These are phyloP conservation scores for Phanerodontia chrysosporium DNA, from an alignment of 768 basidiomycete species.

Conservation along the genomic window DNA sequence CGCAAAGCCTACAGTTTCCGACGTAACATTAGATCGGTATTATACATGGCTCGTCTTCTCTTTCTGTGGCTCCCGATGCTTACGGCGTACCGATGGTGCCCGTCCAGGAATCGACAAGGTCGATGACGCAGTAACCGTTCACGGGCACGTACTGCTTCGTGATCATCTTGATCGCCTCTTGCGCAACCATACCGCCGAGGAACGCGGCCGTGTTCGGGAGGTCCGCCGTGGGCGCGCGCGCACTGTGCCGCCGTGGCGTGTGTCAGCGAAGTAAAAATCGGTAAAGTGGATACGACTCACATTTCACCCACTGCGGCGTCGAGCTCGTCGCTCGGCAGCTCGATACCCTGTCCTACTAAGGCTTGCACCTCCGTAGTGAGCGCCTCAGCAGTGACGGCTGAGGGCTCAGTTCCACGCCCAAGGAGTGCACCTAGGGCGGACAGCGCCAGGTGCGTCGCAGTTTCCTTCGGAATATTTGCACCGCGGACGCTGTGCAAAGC, in stretches of 20 bases:
- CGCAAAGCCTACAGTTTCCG: too few species aligned
- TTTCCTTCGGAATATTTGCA: constrained; percentile 41
- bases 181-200: constrained; percentile 89
- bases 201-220: constrained; percentile 93
- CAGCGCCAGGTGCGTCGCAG: constrained; percentile 70
- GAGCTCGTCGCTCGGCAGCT: constrained; percentile 52
- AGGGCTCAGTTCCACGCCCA: constrained; percentile 9
- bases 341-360: constrained; percentile 44
- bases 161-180: constrained; percentile 96
- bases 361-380: constrained; percentile 48
- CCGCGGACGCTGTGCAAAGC: constrained; percentile 11
- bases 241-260: constrained; percentile 42
- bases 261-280: not conserved
- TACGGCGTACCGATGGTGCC: constrained; percentile 37
- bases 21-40: too few species aligned
- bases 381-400: constrained; percentile 48
- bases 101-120: constrained; percentile 80
- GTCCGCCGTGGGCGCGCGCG: constrained; percentile 76
- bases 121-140: constrained; percentile 78
- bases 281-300: constrained; percentile 44
- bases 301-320: constrained; percentile 69
- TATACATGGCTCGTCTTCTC: not conserved
- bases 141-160: constrained; percentile 94
- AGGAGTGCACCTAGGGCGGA: constrained; percentile 46
- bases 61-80: not conserved